Evolutionary conservation across 352 stramenopile species (phyloP), one percentile per base, ranked within the genome.

Genomic region (Phytophthora crassamura): DNA sequence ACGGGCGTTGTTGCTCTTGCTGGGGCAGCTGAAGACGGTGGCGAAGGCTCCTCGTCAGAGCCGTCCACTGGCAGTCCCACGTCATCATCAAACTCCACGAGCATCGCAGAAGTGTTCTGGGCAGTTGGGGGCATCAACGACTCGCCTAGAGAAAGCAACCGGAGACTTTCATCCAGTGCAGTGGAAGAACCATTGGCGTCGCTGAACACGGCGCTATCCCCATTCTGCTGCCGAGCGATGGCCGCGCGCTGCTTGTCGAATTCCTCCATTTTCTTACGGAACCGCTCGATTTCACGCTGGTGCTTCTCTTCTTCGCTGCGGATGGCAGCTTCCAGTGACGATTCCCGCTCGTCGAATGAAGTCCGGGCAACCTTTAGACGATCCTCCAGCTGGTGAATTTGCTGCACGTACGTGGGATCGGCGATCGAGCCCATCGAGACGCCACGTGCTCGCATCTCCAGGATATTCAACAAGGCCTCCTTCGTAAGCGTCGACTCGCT

Each of bases 261-360:
- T 48, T 95, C 82, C 52, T 93, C 80, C 82, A 95, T 93, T 50
- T 93, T 91, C 59, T 86, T 85, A 18, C 83, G 76, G 35, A 93
- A 93, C 0, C 82, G 82, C 64, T 93, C 84, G 40, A 95, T 86
- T 72, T 95, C 87, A 38, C 83, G 83, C 59, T 93, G 74, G 43
- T 95, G 87, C 39, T 93, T 92, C 41, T 93, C 84, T 52, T 93
- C 82, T 67, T 92, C 84, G 39, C 71, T 90, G 41, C 84, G 81
- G 39, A 94, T 92, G 16, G 78, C 84, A 12, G 80, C 82, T 25
- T 91, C 86, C 15, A 93, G 61, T 22, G 74, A 91, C 10, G 80
- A 86, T 58, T 92, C 83, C n/a, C 69, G 70, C 48, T 93, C 84
- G 38, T 92, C 77, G 49, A 86, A 90, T 15, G 78, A 72, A 30